Evolutionary conservation across 2,329 filamentous ascomycete genomes (phyloP).

Genomic region (Coniochaeta sp.): DNA sequence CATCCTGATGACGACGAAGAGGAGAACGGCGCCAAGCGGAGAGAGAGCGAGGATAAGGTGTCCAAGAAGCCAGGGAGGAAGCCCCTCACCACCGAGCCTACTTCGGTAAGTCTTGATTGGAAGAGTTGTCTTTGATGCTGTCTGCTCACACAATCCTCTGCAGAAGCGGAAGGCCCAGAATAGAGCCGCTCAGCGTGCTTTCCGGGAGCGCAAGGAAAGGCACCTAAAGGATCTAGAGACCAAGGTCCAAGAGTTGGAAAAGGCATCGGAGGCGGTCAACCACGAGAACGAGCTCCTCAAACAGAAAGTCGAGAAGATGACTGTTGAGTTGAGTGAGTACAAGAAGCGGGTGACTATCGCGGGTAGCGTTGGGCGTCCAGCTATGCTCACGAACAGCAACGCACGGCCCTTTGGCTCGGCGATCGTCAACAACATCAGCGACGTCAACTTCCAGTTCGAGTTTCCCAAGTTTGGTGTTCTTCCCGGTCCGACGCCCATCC

Average conservation of each 20-base stretch:
- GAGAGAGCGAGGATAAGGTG: slow-evolving; percentile 76
- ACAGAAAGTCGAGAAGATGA: slow-evolving; percentile 82
- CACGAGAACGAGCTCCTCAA: slow-evolving; percentile 80
- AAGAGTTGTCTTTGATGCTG: background rate
- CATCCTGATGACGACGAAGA: slow-evolving; percentile 64
- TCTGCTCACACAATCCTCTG: slow-evolving; percentile 15
- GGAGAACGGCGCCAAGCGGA: slow-evolving; percentile 55
- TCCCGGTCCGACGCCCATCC: slow-evolving; percentile 32
- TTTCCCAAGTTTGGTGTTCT: slow-evolving; percentile 89
- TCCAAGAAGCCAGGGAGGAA: slow-evolving; percentile 96
- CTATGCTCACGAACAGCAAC: slow-evolving; percentile 19
- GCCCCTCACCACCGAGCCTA: slow-evolving; percentile 90
- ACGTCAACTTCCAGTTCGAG: slow-evolving; percentile 87
- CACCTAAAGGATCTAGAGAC: slow-evolving; percentile 79
- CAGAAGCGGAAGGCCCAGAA: slow-evolving; percentile 97
- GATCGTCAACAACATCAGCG: slow-evolving; percentile 53
- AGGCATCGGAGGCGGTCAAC: slow-evolving; percentile 73
- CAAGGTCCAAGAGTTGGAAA: slow-evolving; percentile 69
- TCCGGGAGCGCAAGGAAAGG: slow-evolving; percentile 91
- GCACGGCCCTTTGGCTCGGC: slow-evolving; percentile 32
- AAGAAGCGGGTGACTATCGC: slow-evolving; percentile 69
- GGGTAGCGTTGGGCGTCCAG: slow-evolving; percentile 25
- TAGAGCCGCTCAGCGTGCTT: slow-evolving; percentile 83
- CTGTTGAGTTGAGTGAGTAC: slow-evolving; percentile 79
- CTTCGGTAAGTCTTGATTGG: slow-evolving; percentile 61